Evolutionary conservation across 768 basidiomycete genomes (phyloP).

Genomic region (Boletus rex-veris): DNA sequence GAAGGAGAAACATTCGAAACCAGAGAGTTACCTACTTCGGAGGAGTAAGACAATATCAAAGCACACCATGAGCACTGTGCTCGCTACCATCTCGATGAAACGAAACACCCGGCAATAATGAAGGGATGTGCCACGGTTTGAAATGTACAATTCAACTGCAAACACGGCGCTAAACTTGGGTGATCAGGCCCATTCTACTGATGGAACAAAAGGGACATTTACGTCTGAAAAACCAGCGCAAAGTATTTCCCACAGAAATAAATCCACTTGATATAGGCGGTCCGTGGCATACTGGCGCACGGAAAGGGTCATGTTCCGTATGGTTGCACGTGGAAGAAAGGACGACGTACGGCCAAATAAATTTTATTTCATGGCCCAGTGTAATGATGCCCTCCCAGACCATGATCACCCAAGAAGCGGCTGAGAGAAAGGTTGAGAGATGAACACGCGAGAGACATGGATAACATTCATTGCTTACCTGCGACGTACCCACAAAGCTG

Average conservation of each 20-base stretch:
- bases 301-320: neutral
- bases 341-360: constrained; percentile 24
- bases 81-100: constrained; percentile 9
- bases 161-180: constrained; percentile 4
- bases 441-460: neutral
- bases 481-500: constrained; percentile 8
- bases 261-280: constrained; percentile 24
- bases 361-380: constrained; percentile 17
- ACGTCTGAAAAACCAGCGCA: constrained; percentile 18
- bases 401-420: constrained; percentile 2
- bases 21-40: constrained; percentile 15
- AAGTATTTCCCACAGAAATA: constrained; percentile 24
- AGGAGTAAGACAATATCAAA: constrained; percentile 21
- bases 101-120: constrained; percentile 13
- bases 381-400: constrained; percentile 22
- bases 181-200: neutral
- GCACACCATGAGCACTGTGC: constrained; percentile 10
- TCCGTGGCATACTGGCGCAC: constrained; percentile 12
- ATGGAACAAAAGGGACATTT: neutral
- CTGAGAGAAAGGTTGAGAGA: neutral
- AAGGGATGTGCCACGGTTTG: neutral
- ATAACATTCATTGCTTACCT: neutral
- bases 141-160: constrained; percentile 5
- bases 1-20: neutral
- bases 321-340: neutral